A percentile compares a stretch with the other conserved stretches of the same genome.
phyloP scores from a whole-genome alignment of 306 rosid species.

The Pterocarpus santalinus region DNA sequence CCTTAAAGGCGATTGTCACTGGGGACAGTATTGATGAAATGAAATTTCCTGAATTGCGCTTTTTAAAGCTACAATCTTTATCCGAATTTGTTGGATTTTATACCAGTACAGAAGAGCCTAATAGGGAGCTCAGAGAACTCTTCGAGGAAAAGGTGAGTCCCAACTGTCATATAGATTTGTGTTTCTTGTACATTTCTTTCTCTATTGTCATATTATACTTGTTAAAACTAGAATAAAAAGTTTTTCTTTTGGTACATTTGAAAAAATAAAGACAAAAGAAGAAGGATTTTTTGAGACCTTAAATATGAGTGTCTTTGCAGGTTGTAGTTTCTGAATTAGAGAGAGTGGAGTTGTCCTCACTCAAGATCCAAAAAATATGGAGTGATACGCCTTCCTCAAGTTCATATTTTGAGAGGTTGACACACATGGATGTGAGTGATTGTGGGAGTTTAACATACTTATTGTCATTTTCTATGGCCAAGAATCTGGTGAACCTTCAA shows the following conservation, averaged over 20 bases:
- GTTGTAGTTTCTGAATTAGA: slow-evolving; percentile 30
- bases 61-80: neutral
- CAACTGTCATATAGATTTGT: no score
- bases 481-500: slow-evolving; percentile 36
- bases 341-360: slow-evolving; percentile 18
- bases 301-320: neutral
- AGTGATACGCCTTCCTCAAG: neutral
- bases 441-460: slow-evolving; percentile 9
- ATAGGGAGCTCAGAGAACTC: neutral
- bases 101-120: neutral
- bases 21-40: neutral
- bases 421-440: neutral
- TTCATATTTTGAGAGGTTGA: slow-evolving; percentile 13
- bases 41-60: neutral
- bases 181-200: no score
- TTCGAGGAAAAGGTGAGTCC: neutral
- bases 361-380: slow-evolving; percentile 5
- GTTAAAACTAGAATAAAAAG: no score
- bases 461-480: slow-evolving; percentile 25
- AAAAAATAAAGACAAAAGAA: no score
- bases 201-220: no score
- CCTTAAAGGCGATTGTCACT: slow-evolving; percentile 11
- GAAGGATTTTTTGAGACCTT: no score
- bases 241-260: no score
- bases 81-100: neutral